phyloP scores from a whole-genome alignment of 2,329 filamentous ascomycete genomes.

The Fusarium cyanostomum region DNA sequence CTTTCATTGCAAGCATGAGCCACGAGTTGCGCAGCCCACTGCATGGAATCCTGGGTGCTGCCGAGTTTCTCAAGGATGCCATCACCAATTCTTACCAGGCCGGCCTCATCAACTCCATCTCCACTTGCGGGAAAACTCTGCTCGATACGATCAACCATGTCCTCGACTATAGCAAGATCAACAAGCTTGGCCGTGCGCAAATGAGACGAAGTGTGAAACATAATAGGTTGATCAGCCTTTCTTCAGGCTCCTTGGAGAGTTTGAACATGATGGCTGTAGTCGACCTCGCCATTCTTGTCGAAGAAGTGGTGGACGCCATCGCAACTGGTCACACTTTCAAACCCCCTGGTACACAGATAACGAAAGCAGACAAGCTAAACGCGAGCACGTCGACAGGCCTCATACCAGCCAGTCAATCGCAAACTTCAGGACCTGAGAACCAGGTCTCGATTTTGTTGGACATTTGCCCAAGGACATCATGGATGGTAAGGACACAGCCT shows the following conservation, averaged over 20 bases:
- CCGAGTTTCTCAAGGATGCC: constrained; percentile 60
- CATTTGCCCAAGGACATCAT: constrained; percentile 55
- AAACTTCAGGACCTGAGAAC: constrained; percentile 36
- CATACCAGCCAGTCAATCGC: constrained; percentile 2
- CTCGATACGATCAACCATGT: constrained; percentile 62
- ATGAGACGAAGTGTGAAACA: constrained; percentile 32
- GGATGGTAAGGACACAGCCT: constrained; percentile 64
- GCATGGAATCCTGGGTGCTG: constrained; percentile 65
- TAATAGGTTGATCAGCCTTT: constrained; percentile 32
- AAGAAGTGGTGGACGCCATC: constrained; percentile 53
- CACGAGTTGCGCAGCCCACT: constrained; percentile 66
- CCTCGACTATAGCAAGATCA: constrained; percentile 55
- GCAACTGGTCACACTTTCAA: constrained; percentile 52
- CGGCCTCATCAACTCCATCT: constrained; percentile 56
- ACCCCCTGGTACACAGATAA: constrained; percentile 1
- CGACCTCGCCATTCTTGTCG: constrained; percentile 47
- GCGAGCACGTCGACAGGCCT: neutral
- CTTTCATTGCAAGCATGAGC: constrained; percentile 68
- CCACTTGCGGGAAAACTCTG: constrained; percentile 58
- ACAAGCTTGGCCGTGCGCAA: constrained; percentile 45
- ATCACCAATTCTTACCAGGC: constrained; percentile 50
- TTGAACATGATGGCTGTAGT: constrained; percentile 46
- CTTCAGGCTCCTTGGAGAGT: constrained; percentile 46
- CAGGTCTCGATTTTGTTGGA: constrained; percentile 60
- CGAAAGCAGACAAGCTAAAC: constrained; percentile 12